Evolutionary conservation across 805 yeast species (phyloP).

Genomic region (Wickerhamiella lipophila): DNA sequence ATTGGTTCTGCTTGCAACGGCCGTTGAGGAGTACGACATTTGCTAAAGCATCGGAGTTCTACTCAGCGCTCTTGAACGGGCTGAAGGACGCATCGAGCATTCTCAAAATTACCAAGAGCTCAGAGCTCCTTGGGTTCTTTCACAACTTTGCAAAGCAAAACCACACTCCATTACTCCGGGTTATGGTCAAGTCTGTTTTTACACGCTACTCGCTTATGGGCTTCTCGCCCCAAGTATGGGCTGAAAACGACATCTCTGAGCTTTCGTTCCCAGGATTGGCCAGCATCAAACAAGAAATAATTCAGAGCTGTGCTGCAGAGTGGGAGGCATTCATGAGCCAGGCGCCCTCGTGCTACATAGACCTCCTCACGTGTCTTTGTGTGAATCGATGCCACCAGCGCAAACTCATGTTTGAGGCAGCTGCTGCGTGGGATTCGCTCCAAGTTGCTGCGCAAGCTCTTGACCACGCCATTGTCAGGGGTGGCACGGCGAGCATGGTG

Average conservation of each 20-base stretch:
- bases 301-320: conserved; percentile 20
- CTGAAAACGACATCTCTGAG: conserved; percentile 32
- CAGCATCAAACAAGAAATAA: conserved; percentile 24
- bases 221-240: conserved; percentile 22
- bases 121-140: conserved; percentile 26
- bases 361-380: conserved; percentile 34
- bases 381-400: conserved; percentile 76
- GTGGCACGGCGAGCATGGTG: conserved; percentile 16
- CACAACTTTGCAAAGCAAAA: conserved; percentile 23
- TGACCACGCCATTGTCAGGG: conserved; percentile 36
- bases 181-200: conserved; percentile 19
- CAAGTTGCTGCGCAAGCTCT: conserved; percentile 62
- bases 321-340: conserved; percentile 25
- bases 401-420: conserved; percentile 49
- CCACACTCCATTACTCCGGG: conserved; percentile 24
- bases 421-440: conserved; percentile 58
- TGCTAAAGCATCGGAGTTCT: conserved; percentile 20
- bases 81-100: conserved; percentile 17
- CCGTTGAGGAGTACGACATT: conserved; percentile 16
- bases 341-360: conserved; percentile 35
- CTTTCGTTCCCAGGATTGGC: conserved; percentile 31
- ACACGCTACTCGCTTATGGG: conserved; percentile 15
- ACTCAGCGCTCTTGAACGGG: conserved; percentile 12
- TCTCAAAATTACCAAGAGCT: conserved; percentile 18
- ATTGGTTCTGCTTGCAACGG: conserved; percentile 21